These are phyloP conservation scores for Boletus rubescentipes DNA, from an alignment of 768 basidiomycete genomes.

Conservation along the genomic window DNA sequence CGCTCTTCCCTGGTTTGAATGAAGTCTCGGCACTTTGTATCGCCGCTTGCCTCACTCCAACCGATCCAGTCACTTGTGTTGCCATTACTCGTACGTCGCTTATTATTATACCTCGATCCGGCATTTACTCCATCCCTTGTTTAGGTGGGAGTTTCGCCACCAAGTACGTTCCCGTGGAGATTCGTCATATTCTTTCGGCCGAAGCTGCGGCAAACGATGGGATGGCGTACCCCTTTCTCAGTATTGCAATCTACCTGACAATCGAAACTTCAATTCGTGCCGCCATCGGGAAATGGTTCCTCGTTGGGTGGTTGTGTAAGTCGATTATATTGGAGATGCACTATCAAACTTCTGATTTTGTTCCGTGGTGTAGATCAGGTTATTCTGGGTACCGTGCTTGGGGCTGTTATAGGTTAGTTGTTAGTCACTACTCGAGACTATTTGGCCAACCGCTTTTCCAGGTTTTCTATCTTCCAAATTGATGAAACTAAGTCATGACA, in stretches of 20 bases:
- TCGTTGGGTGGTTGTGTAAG: constrained; percentile 76
- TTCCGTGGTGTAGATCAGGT: constrained; percentile 64
- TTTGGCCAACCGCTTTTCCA: constrained; percentile 21
- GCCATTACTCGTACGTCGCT: constrained; percentile 62
- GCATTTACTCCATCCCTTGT: not conserved
- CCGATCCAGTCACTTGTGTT: constrained; percentile 92
- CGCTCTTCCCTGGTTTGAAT: constrained; percentile 67
- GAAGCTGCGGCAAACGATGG: constrained; percentile 97
- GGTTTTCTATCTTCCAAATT: constrained; percentile 69
- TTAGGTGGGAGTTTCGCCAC: constrained; percentile 69
- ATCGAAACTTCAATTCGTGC: constrained; percentile 58
- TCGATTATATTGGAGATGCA: not conserved
- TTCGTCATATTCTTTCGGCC: constrained; percentile 79
- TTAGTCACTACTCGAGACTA: not conserved
- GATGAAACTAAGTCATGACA: constrained; percentile 66
- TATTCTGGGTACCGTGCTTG: constrained; percentile 67
- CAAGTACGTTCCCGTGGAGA: constrained; percentile 67
- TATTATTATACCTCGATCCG: not conserved
- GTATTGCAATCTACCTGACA: constrained; percentile 82
- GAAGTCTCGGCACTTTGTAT: constrained; percentile 81
- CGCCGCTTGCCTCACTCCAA: constrained; percentile 88
- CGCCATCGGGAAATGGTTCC: constrained; percentile 83
- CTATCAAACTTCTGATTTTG: not conserved
- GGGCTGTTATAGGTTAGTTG: constrained; percentile 50
- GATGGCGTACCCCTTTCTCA: constrained; percentile 89